These are phyloP conservation scores for Sporothrix brasiliensis DNA, from an alignment of 2,329 filamentous ascomycete species.

Conservation along the genomic window DNA sequence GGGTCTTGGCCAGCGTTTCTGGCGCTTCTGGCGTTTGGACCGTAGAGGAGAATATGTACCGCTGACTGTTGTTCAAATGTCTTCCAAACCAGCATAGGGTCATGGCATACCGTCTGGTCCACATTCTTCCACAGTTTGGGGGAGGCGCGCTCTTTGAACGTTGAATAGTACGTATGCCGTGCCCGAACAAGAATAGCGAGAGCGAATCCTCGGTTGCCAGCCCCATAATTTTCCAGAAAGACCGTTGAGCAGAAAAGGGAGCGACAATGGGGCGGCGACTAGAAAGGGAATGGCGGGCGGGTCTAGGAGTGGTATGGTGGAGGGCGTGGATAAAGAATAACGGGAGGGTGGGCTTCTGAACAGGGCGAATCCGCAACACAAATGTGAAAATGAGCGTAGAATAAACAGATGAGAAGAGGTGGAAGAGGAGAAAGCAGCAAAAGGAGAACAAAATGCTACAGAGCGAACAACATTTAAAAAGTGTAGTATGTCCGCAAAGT, in stretches of 20 bases:
- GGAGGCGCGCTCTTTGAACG: no score
- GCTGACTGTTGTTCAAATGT: not conserved
- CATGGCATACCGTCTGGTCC: not conserved
- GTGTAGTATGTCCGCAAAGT: not conserved
- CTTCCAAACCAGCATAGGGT: not conserved
- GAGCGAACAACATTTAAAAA: not conserved
- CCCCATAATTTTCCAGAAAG: constrained; percentile 51
- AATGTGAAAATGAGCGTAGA: not conserved
- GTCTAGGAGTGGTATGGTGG: constrained; percentile 38
- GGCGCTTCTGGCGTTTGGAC: constrained; percentile 18
- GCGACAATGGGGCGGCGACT: constrained; percentile 36
- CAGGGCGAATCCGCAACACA: not conserved
- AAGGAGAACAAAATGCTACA: not conserved
- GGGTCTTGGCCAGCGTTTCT: not conserved
- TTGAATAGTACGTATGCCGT: not conserved
- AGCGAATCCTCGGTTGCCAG: constrained; percentile 53
- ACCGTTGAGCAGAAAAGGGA: constrained; percentile 51
- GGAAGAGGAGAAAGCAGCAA: not conserved
- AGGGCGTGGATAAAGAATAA: constrained; percentile 16
- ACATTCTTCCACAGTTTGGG: not conserved
- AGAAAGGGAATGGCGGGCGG: constrained; percentile 47
- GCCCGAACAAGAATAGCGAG: constrained; percentile 36
- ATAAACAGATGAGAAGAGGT: not conserved
- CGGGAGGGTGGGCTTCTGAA: not conserved
- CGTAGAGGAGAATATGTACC: not conserved